phyloP scores from a whole-genome alignment of 805 yeast genomes.

The Kodamaea hsintzibuensis region DNA sequence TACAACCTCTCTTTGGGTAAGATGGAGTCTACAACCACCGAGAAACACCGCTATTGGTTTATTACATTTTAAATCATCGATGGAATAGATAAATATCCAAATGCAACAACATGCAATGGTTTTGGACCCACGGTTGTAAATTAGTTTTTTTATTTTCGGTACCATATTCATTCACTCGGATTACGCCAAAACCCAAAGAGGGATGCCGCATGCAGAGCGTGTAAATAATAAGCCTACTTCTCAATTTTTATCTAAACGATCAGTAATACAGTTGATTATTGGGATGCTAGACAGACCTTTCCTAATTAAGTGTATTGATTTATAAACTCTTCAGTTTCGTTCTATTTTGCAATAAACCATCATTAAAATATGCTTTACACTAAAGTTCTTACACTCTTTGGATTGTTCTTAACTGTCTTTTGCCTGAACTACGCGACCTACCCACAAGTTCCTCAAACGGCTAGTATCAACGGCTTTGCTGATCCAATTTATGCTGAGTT shows the following conservation, averaged over 20 bases:
- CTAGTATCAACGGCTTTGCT: conserved; percentile 50
- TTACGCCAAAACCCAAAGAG: too few relatives aligned
- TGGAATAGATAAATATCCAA: neutral
- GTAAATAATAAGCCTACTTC: neutral
- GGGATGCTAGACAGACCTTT: neutral
- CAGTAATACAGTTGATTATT: neutral
- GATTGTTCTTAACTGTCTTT: neutral
- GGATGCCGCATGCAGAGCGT: too few relatives aligned
- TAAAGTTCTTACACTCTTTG: neutral
- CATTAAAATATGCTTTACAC: neutral
- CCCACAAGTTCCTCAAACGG: conserved; percentile 48
- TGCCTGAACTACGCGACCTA: conserved; percentile 29
- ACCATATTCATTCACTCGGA: too few relatives aligned
- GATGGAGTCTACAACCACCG: neutral
- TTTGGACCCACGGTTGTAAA: neutral
- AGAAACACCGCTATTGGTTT: conserved; percentile 1
- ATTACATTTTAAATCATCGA: neutral
- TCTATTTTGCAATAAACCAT: neutral
- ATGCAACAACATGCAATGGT: neutral
- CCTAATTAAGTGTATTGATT: neutral
- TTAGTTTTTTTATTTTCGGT: neutral
- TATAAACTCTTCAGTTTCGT: neutral
- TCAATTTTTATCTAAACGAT: neutral
- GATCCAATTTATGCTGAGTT: conserved; percentile 40
- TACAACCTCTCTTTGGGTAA: neutral